Base-by-base conservation (phyloP, 768 basidiomycete genomes). In the Exidia glandulosa region DNA sequence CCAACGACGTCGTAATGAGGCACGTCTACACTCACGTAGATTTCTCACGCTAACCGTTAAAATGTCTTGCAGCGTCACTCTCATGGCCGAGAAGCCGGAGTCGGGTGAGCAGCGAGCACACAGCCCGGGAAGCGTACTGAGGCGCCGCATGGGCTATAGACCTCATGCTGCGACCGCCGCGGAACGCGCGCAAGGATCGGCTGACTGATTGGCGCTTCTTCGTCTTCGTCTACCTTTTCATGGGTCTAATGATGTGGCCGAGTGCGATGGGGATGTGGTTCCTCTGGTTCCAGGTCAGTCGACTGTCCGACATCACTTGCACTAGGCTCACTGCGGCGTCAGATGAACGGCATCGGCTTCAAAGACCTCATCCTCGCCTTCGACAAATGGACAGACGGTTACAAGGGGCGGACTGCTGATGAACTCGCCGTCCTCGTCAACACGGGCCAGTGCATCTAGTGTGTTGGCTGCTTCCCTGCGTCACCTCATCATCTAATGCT, bases 141-240 rank as follows among this genome's bases (percentile, higher is more conserved):
- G 9, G 41, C 16, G 19, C 52, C 12, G 41, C 45, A 55, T 55
- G 16, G 25, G 2, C 19, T 34, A 30, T 47, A 74, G 75, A 81
- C 37, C 72, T 86, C 3, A 71, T 86, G 31, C 68, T 73, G 3
- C 76, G 82, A 30, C 79, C 78, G 60, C 83, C 84, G 0, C 75
- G 83, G 32, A 75, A 84, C 60, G 74, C 76, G 23, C 78, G 80
- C 65, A 82, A 72, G 45, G 83, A 85, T 59, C 74, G 79, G 13
- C 73, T 86, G 7, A 81, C 78, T 3, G 74, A 84, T 63, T 73
- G 74, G 72, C 41, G 41, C 41, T 19, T 36, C 45, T 5, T 27
- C 61, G 63, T 65, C 23, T 62, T n/a, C 23, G 23, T 59, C 10
- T 13, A 48, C 47, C 41, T 76, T 75, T 77, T 77, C 66, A 71